These are phyloP conservation scores for Candida nitratophila DNA, from an alignment of 805 yeast genomes.

Conservation along the genomic window DNA sequence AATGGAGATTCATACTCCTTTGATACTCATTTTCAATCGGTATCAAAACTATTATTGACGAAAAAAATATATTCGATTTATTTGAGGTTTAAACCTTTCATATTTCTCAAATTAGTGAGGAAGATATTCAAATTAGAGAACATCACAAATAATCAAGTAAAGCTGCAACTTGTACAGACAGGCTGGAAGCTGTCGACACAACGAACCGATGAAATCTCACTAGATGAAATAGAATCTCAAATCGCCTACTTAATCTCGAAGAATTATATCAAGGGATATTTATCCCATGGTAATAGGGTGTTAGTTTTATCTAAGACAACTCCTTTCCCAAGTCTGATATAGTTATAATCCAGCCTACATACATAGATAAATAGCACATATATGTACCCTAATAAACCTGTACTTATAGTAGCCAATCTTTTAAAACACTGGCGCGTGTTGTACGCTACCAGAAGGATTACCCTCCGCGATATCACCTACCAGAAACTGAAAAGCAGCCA, in stretches of 20 bases:
- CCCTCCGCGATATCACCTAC: too few species aligned
- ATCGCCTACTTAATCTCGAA: conserved; percentile 58
- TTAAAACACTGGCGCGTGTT: too few species aligned
- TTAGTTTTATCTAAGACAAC: conserved; percentile 68
- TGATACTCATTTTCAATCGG: conserved; percentile 34
- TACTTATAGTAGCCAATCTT: too few species aligned
- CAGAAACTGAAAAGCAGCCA: neutral
- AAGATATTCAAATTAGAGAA: conserved; percentile 30
- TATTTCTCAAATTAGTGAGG: conserved; percentile 45
- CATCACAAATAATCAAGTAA: conserved; percentile 19
- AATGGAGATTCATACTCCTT: conserved; percentile 52
- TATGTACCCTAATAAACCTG: too few species aligned
- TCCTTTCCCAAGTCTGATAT: conserved; percentile 63
- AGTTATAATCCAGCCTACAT: too few species aligned
- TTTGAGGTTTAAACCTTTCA: conserved; percentile 43
- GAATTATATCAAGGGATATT: conserved; percentile 67
- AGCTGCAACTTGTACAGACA: conserved; percentile 5
- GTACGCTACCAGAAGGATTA: too few species aligned
- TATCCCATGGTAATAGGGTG: conserved; percentile 68
- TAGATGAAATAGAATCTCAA: conserved; percentile 61
- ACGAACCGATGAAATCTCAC: conserved; percentile 3
- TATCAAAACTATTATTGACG: conserved; percentile 45
- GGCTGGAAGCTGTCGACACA: conserved; percentile 11
- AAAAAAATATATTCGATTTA: conserved; percentile 56
- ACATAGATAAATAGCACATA: too few species aligned